Percentiles rank a stretch among this genome's conserved stretches.
phyloP scores from a whole-genome alignment of 768 basidiomycete species.

The Xerocomellus amylosporus region DNA sequence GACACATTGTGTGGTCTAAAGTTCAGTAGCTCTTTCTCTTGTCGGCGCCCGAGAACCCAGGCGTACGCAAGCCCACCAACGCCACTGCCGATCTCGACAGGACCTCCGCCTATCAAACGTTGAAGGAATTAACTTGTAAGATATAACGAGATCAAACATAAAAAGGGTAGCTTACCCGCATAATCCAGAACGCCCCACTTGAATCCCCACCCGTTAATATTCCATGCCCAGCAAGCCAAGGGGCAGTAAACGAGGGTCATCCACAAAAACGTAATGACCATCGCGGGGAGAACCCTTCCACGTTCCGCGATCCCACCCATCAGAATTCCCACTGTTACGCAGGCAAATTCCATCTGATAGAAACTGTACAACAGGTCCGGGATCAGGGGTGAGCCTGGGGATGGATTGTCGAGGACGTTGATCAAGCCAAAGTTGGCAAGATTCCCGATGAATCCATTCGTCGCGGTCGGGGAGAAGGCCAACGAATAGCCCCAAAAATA shows the following conservation, averaged over 20 bases:
- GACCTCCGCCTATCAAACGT: constrained; percentile 61
- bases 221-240: constrained; percentile 85
- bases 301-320: constrained; percentile 85
- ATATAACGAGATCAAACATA: neutral
- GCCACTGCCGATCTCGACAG: constrained; percentile 86
- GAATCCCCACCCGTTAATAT: constrained; percentile 77
- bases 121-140: neutral
- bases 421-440: constrained; percentile 75
- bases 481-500: constrained; percentile 82
- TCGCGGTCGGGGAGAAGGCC: constrained; percentile 75
- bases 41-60: constrained; percentile 80
- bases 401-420: constrained; percentile 66
- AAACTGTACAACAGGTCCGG: constrained; percentile 82
- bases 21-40: constrained; percentile 66
- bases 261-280: constrained; percentile 83
- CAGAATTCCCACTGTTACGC: constrained; percentile 74
- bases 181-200: constrained; percentile 86
- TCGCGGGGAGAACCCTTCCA: constrained; percentile 75
- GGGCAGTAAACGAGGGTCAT: constrained; percentile 86
- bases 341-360: constrained; percentile 86
- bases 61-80: constrained; percentile 83
- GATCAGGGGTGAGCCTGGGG: constrained; percentile 76
- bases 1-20: constrained; percentile 90
- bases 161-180: constrained; percentile 52
- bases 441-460: constrained; percentile 77